phyloP scores from a whole-genome alignment of 129 eudicot species.

The Escallonia herrerae region DNA sequence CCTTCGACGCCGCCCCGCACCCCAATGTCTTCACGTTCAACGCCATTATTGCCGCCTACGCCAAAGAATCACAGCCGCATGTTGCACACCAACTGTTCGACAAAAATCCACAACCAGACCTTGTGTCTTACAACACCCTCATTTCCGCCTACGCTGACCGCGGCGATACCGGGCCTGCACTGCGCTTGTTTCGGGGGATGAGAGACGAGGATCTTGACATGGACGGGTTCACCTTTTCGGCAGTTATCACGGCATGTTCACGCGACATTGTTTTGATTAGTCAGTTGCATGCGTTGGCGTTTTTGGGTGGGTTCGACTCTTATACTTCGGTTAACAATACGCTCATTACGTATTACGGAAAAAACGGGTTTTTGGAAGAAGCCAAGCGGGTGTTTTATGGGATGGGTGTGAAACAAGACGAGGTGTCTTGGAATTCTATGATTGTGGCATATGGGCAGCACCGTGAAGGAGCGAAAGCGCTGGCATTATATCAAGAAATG shows the following conservation, averaged over 20 bases:
- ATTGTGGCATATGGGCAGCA: conserved; percentile 72
- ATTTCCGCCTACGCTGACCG: conserved; percentile 67
- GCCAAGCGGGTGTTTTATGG: conserved; percentile 49
- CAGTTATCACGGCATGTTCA: conserved; percentile 53
- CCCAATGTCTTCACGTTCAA: conserved; percentile 79
- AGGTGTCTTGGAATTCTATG: conserved; percentile 87
- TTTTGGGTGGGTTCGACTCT: conserved; percentile 52
- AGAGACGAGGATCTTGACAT: conserved; percentile 38
- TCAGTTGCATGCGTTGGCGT: conserved; percentile 50
- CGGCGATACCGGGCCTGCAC: conserved; percentile 37
- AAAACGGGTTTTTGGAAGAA: conserved; percentile 41
- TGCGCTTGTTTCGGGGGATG: conserved; percentile 45
- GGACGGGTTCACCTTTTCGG: conserved; percentile 74
- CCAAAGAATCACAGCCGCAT: conserved; percentile 41
- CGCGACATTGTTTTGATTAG: conserved; percentile 34
- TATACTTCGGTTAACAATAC: conserved; percentile 61
- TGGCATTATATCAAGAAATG: conserved; percentile 61
- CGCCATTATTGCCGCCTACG: conserved; percentile 62
- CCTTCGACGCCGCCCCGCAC: conserved; percentile 33
- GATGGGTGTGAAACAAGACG: conserved; percentile 53
- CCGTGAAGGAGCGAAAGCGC: conserved; percentile 48
- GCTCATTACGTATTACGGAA: conserved; percentile 54
- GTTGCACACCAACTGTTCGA: conserved; percentile 78
- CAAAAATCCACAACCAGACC: conserved; percentile 63
- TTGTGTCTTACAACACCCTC: conserved; percentile 70